These are phyloP conservation scores for Pythium diclinum DNA, from an alignment of 352 stramenopile genomes.

Conservation along the genomic window DNA sequence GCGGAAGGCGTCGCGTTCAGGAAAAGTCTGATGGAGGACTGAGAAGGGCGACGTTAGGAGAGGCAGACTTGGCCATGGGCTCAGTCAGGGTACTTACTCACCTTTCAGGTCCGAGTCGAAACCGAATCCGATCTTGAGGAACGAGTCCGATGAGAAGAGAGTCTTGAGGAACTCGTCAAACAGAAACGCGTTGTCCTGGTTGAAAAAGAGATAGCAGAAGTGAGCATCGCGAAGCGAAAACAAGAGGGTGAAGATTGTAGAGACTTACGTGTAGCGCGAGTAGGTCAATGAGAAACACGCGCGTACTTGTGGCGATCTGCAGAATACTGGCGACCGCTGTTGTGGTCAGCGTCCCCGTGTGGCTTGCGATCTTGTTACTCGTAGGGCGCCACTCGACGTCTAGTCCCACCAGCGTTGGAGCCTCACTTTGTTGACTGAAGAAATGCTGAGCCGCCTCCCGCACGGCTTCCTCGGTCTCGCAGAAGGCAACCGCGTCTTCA, in stretches of 20 bases:
- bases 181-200: conserved; percentile 40
- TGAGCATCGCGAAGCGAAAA: neutral
- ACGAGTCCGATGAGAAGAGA: conserved; percentile 33
- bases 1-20: conserved; percentile 40
- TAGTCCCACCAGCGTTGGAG: conserved; percentile 37
- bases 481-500: conserved; percentile 38
- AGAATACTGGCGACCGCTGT: conserved; percentile 55
- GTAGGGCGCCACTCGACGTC: conserved; percentile 69
- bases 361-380: conserved; percentile 29
- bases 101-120: conserved; percentile 72
- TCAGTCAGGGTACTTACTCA: conserved; percentile 14
- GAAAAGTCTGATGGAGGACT: conserved; percentile 65
- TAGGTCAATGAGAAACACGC: conserved; percentile 58
- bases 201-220: neutral
- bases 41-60: conserved; percentile 2
- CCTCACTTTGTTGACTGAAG: conserved; percentile 27
- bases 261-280: conserved; percentile 56
- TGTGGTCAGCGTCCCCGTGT: conserved; percentile 19
- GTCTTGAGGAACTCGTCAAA: conserved; percentile 44
- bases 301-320: conserved; percentile 46
- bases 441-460: conserved; percentile 7
- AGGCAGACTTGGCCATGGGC: neutral
- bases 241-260: too few relatives aligned
- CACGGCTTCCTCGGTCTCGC: conserved; percentile 31
- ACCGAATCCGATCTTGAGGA: conserved; percentile 64